These are phyloP conservation scores for Citrus hindsii DNA, from an alignment of 345 rosid genomes.

Conservation along the genomic window DNA sequence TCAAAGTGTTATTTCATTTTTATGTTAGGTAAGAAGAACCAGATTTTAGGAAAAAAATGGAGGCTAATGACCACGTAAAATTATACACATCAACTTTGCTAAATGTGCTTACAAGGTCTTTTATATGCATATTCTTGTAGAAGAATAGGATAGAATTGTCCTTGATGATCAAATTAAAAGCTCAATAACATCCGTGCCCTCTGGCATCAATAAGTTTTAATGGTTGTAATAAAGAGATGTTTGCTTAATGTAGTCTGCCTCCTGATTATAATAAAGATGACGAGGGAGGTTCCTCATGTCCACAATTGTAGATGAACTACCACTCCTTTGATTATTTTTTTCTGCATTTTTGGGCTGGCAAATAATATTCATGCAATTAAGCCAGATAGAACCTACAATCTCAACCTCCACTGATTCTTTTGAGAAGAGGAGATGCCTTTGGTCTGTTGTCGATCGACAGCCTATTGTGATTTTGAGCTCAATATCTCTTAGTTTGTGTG, in stretches of 20 bases:
- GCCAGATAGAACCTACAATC: not conserved
- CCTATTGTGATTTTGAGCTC: not conserved
- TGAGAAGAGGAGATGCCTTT: not conserved
- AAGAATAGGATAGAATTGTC: not conserved
- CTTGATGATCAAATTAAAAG: not conserved
- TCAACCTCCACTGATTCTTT: not conserved
- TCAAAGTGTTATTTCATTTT: not conserved
- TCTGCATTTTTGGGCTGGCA: not conserved
- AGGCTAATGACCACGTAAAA: not conserved
- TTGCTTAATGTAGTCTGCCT: not conserved
- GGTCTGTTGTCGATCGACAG: not conserved
- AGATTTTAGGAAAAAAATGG: not conserved
- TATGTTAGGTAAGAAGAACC: not conserved
- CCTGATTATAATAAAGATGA: not conserved
- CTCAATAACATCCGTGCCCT: not conserved
- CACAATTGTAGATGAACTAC: not conserved
- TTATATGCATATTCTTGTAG: not conserved
- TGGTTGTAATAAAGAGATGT: not conserved
- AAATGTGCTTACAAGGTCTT: not conserved
- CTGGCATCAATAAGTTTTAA: not conserved
- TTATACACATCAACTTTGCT: not conserved
- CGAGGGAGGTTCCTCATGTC: not conserved
- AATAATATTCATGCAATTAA: not conserved
- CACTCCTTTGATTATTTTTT: not conserved
- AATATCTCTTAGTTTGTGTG: not conserved